phyloP scores from a whole-genome alignment of 1,284 basidiomycete genomes.

The Golubevia pallescens region DNA sequence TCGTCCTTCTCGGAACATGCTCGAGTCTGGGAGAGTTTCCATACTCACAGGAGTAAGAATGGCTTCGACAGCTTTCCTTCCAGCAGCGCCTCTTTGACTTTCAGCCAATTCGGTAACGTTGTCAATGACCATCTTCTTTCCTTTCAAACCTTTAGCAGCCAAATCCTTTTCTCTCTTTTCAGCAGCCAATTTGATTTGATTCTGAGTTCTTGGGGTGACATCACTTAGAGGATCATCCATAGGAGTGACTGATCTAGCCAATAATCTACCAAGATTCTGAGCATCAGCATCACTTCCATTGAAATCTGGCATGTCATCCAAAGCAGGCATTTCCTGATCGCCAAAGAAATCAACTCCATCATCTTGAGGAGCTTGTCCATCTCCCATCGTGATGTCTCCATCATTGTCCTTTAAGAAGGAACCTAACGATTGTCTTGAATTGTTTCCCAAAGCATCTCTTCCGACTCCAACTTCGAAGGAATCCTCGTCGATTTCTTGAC shows the following conservation, averaged over 20 bases:
- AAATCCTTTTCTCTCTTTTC: constrained; percentile 34
- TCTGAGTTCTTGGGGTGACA: constrained; percentile 1
- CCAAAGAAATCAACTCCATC: background rate
- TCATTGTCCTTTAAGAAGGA: background rate
- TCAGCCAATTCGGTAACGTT: constrained; percentile 69
- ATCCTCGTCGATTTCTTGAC: constrained; percentile 71
- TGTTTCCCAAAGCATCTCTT: background rate
- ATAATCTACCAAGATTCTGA: background rate
- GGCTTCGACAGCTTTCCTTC: constrained; percentile 73
- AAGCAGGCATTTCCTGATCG: background rate
- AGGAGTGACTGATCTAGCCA: background rate
- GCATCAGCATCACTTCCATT: background rate
- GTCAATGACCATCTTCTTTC: constrained; percentile 66
- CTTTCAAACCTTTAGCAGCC: constrained; percentile 29
- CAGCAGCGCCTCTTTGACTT: constrained; percentile 70
- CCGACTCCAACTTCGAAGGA: constrained; percentile 68
- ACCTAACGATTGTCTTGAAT: background rate
- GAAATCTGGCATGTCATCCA: background rate
- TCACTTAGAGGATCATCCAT: background rate
- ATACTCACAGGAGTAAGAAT: constrained; percentile 72
- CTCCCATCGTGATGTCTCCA: background rate
- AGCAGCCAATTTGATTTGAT: constrained; percentile 36
- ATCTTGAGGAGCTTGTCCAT: background rate
- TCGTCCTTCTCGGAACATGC: background rate
- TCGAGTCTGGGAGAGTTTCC: background rate